A percentile compares a stretch with the other conserved stretches of the same genome.
Evolutionary conservation across 106 monocot genomes (phyloP).

Genomic region (Apostasia shenzhenica): DNA sequence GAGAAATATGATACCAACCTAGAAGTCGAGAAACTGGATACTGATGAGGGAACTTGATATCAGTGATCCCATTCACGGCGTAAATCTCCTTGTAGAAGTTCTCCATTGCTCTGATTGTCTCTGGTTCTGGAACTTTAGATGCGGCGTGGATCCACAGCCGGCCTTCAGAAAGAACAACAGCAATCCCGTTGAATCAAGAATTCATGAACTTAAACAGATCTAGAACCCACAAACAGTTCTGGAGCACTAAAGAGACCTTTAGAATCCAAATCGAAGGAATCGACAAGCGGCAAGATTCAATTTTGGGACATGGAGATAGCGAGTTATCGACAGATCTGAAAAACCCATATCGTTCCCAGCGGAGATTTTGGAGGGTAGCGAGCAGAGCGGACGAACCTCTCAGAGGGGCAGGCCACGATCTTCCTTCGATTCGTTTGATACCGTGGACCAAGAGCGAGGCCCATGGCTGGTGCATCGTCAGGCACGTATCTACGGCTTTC

Average conservation of each 20-base stretch:
- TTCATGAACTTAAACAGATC: no score
- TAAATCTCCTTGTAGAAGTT: constrained; percentile 84
- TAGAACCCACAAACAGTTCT: no score
- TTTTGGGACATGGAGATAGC: no score
- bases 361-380: no score
- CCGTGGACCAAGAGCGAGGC: constrained; percentile 81
- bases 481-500: constrained; percentile 40
- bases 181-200: no score
- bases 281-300: no score
- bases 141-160: constrained; percentile 94
- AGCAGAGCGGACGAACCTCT: constrained; percentile 28
- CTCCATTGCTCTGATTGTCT: constrained; percentile 84
- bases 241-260: no score
- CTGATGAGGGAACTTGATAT: constrained; percentile 73
- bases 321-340: no score
- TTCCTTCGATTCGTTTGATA: constrained; percentile 88
- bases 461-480: constrained; percentile 99
- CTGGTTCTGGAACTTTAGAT: constrained; percentile 68
- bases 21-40: constrained; percentile 78
- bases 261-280: no score
- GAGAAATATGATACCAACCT: constrained; percentile 24
- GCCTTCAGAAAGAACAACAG: constrained; percentile 27
- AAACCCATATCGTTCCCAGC: no score
- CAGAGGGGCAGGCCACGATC: constrained; percentile 87
- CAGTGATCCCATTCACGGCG: constrained; percentile 67